Evolutionary conservation across 148 eudicot genomes (phyloP).

Genomic region (Cornus controversa): DNA sequence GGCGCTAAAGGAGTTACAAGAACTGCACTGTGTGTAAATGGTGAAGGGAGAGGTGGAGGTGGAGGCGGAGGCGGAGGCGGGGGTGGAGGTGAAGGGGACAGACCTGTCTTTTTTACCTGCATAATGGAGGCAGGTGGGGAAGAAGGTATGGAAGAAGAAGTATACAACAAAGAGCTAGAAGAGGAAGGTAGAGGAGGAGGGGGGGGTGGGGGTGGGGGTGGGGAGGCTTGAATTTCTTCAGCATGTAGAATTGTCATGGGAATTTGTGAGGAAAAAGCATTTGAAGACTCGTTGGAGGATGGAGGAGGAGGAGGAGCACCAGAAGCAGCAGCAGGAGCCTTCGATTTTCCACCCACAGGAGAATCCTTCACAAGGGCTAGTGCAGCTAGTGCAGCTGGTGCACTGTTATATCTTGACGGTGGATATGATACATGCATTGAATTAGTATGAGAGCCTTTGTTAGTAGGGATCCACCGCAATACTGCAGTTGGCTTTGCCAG

Average conservation of each 20-base stretch:
- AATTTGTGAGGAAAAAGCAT: constrained; percentile 1
- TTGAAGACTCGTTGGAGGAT: constrained; percentile 6
- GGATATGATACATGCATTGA: constrained; percentile 88
- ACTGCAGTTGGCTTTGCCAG: constrained; percentile 64
- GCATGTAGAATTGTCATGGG: constrained; percentile 20
- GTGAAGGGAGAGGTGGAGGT: constrained; percentile 16
- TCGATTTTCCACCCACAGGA: constrained; percentile 39
- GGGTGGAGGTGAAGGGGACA: constrained; percentile 11
- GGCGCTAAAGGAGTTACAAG: neutral
- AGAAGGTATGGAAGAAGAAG: constrained; percentile 14
- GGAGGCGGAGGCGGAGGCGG: constrained; percentile 19
- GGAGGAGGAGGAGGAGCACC: constrained; percentile 17
- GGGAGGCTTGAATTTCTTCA: constrained; percentile 24
- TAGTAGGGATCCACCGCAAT: constrained; percentile 81
- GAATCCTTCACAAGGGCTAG: constrained; percentile 52
- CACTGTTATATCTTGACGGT: constrained; percentile 58
- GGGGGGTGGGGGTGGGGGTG: constrained; percentile 29
- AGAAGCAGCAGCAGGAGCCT: constrained; percentile 34
- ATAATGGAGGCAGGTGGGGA: constrained; percentile 7
- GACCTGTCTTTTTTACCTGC: constrained; percentile 12
- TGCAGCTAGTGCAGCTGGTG: constrained; percentile 55
- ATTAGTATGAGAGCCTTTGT: constrained; percentile 71
- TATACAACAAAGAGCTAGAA: constrained; percentile 17
- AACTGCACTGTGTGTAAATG: neutral
- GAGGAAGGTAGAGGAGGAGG: constrained; percentile 31